Evolutionary conservation across 768 basidiomycete genomes (phyloP), one percentile per base, ranked within the genome.

Genomic region (Neoboletus brunneissimus): DNA sequence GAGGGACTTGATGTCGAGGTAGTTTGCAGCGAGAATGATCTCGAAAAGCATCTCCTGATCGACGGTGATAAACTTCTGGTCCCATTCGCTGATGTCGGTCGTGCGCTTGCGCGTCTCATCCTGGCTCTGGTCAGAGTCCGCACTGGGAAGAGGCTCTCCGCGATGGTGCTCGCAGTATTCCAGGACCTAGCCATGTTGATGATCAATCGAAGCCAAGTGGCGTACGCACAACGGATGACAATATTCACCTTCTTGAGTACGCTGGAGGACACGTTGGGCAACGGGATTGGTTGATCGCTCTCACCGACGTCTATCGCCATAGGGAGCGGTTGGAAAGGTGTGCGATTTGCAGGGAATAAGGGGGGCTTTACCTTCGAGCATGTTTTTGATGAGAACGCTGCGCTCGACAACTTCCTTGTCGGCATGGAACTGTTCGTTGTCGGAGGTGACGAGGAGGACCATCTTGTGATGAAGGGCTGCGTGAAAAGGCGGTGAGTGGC

Each of bases 11-110:
- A 99, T 98, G 70, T 99, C 97, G 64, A 99, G 89, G 77, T 99
- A 99, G 80, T 99, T 99, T 61, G 97, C 97, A 11, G 97, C 97
- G 53, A 98, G 88, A 73, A 98, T 99, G 72, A 98, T 99, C 78
- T 99, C 97, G 64, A 98, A 98, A 7, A 99, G 83, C 96, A 98
- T 98, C 77, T 98, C 97, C 76, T 98, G 97, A 79, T 98, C 97
- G 57, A 98, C 97, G 43, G 88, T 88, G 73, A 96, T 95, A 73
- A 95, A 98, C 77, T 97, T 97, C 71, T 95, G 90, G 76, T 99
- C 97, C 97, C 97, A 99, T 71, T 99, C 97, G 61, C 86, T 88
- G 75, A 99, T 98, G 64, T 98, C 96, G 16, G 94, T 94, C n/a
- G 94, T 95, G 72, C 94, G 89, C 75, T 96, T 94, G 77, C 96